These are phyloP conservation scores for Aspergillus sp. DNA, from an alignment of 2,329 filamentous ascomycete genomes.

Conservation along the genomic window DNA sequence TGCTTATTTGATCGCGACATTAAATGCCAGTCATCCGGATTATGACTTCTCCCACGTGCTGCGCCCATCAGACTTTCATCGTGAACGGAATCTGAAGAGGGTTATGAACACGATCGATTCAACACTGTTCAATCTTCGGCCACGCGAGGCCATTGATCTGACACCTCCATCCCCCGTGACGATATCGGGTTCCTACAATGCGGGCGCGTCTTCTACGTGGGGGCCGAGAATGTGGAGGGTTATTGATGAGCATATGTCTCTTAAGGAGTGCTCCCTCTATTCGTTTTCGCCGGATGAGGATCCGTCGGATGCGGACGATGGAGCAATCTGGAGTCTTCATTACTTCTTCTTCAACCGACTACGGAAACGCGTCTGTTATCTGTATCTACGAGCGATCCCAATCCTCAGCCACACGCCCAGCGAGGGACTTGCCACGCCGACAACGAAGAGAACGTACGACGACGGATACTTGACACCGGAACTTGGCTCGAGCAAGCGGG, in stretches of 20 bases:
- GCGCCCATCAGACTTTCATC: conserved; percentile 84
- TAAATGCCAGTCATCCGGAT: conserved; percentile 93
- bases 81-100: conserved; percentile 74
- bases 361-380: conserved; percentile 87
- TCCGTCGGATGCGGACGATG: conserved; percentile 89
- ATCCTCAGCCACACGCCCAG: conserved; percentile 68
- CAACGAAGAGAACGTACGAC: conserved; percentile 50
- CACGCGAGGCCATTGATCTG: conserved; percentile 51
- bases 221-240: conserved; percentile 87
- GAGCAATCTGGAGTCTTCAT: conserved; percentile 90
- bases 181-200: conserved; percentile 50
- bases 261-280: conserved; percentile 86
- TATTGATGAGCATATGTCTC: conserved; percentile 91
- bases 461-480: conserved; percentile 54
- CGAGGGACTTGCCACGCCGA: conserved; percentile 44
- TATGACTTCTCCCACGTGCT: conserved; percentile 96
- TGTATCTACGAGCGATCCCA: conserved; percentile 85
- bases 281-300: conserved; percentile 87
- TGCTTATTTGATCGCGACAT: conserved; percentile 91
- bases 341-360: conserved; percentile 98
- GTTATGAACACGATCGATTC: conserved; percentile 88
- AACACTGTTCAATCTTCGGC: conserved; percentile 82
- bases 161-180: conserved; percentile 45
- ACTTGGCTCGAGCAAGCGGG: conserved; percentile 72
- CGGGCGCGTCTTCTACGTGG: conserved; percentile 67